Conservation (phyloP, 169 alveolate species). For the Babesia caballi region DNA sequence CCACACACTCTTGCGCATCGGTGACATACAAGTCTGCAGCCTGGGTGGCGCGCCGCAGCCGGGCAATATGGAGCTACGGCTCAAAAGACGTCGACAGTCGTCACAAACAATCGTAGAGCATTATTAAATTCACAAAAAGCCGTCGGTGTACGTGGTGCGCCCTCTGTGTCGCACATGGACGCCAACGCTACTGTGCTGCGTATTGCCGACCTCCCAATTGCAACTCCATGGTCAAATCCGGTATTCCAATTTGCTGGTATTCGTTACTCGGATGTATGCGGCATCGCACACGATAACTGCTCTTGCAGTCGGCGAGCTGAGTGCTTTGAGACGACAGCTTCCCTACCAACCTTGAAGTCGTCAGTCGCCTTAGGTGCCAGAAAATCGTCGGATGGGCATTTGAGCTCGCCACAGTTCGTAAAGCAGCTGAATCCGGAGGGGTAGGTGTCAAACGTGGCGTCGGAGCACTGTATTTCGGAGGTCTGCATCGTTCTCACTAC, state of each 20-base stretch:
- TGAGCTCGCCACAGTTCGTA: constrained; percentile 52
- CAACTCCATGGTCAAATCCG: constrained; percentile 55
- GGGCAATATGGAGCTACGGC: no score
- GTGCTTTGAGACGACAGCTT: not conserved
- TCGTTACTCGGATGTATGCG: constrained; percentile 25
- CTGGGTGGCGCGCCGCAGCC: constrained; percentile 13
- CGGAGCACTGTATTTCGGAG: constrained; percentile 53
- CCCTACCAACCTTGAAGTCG: constrained; percentile 55
- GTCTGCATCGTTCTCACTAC: constrained; percentile 3
- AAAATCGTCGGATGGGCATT: constrained; percentile 51
- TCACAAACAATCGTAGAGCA: no score
- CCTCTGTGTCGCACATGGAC: no score
- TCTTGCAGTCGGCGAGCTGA: constrained; percentile 62
- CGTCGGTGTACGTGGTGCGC: no score
- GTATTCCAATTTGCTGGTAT: constrained; percentile 22
- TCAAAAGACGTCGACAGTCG: no score
- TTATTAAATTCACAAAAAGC: no score
- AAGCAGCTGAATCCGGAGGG: constrained; percentile 59
- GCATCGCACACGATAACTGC: constrained; percentile 57
- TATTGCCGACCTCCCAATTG: constrained; percentile 7
- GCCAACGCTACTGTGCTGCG: no score
- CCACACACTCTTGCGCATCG: constrained; percentile 25
- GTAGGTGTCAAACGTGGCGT: constrained; percentile 43
- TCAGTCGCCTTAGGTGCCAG: constrained; percentile 22
- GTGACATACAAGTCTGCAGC: not conserved